Evolutionary conservation across 352 stramenopile genomes (phyloP).

Genomic region (Pythium brachiatum): DNA sequence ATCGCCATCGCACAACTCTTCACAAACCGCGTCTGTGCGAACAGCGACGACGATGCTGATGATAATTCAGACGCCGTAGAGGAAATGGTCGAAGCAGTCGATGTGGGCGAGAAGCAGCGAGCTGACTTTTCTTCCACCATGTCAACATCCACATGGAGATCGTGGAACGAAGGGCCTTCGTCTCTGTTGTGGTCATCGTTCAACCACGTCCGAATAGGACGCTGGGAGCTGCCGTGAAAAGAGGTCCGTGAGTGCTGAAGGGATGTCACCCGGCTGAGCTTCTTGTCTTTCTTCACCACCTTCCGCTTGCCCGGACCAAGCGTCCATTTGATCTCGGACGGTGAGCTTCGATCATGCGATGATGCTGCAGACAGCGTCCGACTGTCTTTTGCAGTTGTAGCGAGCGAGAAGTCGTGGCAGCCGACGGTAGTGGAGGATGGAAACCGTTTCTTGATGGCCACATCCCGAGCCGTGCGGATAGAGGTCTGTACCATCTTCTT

Average conservation of each 20-base stretch:
- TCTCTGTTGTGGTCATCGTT: background rate
- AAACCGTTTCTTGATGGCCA: conserved; percentile 17
- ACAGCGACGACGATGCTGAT: conserved; percentile 37
- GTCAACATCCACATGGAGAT: conserved; percentile 16
- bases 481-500: conserved; percentile 22
- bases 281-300: conserved; percentile 32
- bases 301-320: conserved; percentile 25
- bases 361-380: background rate
- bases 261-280: conserved; percentile 2
- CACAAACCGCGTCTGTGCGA: conserved; percentile 47
- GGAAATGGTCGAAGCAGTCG: conserved; percentile 37
- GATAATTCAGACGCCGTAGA: conserved; percentile 38
- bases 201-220: conserved; percentile 14
- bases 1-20: conserved; percentile 61
- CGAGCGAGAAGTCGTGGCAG: conserved; percentile 18
- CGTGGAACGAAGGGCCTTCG: background rate
- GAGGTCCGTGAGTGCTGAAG: conserved; percentile 5
- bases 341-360: conserved; percentile 8
- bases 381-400: background rate
- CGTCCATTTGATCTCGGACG: conserved; percentile 28
- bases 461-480: conserved; percentile 16
- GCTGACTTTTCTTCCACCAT: conserved; percentile 25
- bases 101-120: conserved; percentile 32
- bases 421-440: background rate
- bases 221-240: background rate